Base-by-base conservation (phyloP, 345 rosid genomes). In the Cardamine occulta region DNA sequence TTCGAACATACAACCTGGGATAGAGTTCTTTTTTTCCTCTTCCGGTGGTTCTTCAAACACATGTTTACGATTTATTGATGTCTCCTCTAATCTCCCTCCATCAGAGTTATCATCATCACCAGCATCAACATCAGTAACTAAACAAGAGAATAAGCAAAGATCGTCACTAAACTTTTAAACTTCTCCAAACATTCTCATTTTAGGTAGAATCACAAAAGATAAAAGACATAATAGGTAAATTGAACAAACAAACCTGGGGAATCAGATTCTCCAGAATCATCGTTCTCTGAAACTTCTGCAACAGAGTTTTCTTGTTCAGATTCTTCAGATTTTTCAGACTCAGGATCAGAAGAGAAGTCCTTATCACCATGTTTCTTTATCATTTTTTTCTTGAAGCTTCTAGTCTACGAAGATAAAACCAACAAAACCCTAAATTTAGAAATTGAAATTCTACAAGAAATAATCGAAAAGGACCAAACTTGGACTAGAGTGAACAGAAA, bases 281-380 rank as follows among this genome's bases (percentile, higher is more conserved):
- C 61, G 26, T 77, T 85, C 3, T 82, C 89, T 1, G 91, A 85
- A 28, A 48, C 88, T 32, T 63, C 79, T 35, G 78, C 80, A 8
- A 75, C 31, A 0, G 79, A 76, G 40, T 66, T 69, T 49, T 85
- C 84, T n/a, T 62, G 59, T 54, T 77, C 23, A 21, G 23, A 21
- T 21, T 21, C 80, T 40, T 68, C 80, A 2, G 81, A 53, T 51
- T 80, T 57, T 51, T 85, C 84, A 0, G 79, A 45, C 37, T 87
- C 91, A n/a, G 82, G 82, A 42, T 87, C 96, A n/a, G 97, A 87
- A 4, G 91, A 86, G 64, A 89, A 90, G 59, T 91, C 86, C 66
- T 73, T 76, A 59, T 88, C 97, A 60, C 85, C 96, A 66, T 85
- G 94, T 78, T 97, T 87, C 89, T 91, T 93, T 70, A 91, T 89